Percentiles rank a stretch among this genome's conserved stretches.
phyloP scores from a whole-genome alignment of 140 eudicot species.

The Senecio squalidus region DNA sequence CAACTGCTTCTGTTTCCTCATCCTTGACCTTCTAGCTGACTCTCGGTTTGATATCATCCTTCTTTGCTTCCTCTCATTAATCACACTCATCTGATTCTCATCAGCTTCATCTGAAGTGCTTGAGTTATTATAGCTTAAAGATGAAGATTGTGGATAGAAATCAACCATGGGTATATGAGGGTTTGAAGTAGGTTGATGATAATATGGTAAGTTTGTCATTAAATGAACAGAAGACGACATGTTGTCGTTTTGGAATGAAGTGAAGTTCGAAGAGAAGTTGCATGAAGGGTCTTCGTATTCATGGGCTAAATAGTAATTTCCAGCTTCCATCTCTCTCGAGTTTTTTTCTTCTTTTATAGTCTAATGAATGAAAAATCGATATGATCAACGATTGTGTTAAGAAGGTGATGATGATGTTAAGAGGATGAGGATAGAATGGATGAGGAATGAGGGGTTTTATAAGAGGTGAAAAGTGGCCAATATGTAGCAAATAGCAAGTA shows the following conservation, averaged over 20 bases:
- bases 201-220: conserved; percentile 27
- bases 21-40: conserved; percentile 77
- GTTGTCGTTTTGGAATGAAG: conserved; percentile 28
- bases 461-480: conserved; percentile 31
- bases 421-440: conserved; percentile 39
- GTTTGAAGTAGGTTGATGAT: conserved; percentile 21
- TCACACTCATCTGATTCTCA: conserved; percentile 55
- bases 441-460: conserved; percentile 41
- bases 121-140: conserved; percentile 54
- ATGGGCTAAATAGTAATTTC: conserved; percentile 34
- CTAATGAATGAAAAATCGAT: too few relatives aligned
- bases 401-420: conserved; percentile 15
- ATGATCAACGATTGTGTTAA: conserved; percentile 7
- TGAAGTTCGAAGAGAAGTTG: conserved; percentile 33
- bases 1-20: conserved; percentile 79
- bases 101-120: conserved; percentile 78
- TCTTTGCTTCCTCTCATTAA: conserved; percentile 75
- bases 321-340: conserved; percentile 20
- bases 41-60: conserved; percentile 85
- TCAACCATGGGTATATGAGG: conserved; percentile 37
- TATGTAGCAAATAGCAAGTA: conserved; percentile 25
- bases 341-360: too few relatives aligned
- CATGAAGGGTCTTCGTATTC: conserved; percentile 30
- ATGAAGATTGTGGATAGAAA: conserved; percentile 42
- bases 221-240: conserved; percentile 25